These are phyloP conservation scores for Falciphora oryzae DNA, from an alignment of 2,329 filamentous ascomycete species.

Conservation along the genomic window DNA sequence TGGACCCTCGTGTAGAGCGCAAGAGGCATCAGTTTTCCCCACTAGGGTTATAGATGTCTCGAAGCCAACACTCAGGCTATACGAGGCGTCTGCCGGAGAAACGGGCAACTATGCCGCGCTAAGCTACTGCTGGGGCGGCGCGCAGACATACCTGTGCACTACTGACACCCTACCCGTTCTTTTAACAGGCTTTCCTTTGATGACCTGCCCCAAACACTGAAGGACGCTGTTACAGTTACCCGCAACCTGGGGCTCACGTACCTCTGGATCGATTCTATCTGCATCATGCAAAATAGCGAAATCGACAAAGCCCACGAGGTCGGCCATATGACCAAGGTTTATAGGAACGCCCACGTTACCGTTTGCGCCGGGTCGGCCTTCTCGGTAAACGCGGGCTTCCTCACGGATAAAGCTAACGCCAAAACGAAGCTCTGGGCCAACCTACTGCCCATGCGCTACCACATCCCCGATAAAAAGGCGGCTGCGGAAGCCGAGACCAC, in stretches of 20 bases:
- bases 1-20: too few relatives aligned
- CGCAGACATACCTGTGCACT: not conserved
- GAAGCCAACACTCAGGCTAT: too few relatives aligned
- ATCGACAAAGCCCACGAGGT: not conserved
- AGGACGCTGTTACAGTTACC: not conserved
- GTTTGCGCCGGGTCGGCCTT: too few relatives aligned
- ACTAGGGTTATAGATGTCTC: too few relatives aligned
- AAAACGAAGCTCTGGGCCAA: not conserved
- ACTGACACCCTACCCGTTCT: not conserved
- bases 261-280: constrained; percentile 3
- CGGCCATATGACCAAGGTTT: too few relatives aligned
- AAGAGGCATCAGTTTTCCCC: too few relatives aligned
- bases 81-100: too few relatives aligned
- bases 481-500: not conserved
- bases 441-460: not conserved
- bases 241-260: not conserved
- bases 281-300: not conserved
- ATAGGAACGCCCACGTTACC: too few relatives aligned
- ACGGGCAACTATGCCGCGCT: not conserved
- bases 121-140: constrained; percentile 3
- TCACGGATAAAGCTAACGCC: too few relatives aligned
- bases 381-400: too few relatives aligned
- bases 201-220: not conserved
- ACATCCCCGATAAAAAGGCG: not conserved
- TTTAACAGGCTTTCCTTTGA: not conserved